These are phyloP conservation scores for Lentinula lateritia DNA, from an alignment of 768 basidiomycete genomes.

Conservation along the genomic window DNA sequence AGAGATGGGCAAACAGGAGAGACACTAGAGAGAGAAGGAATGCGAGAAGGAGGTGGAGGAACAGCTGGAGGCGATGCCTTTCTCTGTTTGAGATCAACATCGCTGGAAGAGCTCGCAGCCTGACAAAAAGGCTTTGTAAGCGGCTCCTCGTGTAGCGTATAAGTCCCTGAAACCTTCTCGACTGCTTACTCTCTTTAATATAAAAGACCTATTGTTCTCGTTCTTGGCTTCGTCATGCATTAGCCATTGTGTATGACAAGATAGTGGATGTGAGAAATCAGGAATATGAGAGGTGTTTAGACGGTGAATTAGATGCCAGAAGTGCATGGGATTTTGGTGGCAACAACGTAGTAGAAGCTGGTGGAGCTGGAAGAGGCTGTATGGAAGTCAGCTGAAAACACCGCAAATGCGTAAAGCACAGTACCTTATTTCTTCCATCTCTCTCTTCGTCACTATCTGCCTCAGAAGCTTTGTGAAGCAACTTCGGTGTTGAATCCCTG, in stretches of 20 bases:
- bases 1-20: constrained; percentile 64
- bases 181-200: constrained; percentile 73
- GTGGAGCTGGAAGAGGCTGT: constrained; percentile 4
- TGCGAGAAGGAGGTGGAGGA: constrained; percentile 6
- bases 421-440: constrained; percentile 1
- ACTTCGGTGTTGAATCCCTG: no score
- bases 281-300: neutral
- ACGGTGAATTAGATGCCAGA: neutral
- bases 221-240: constrained; percentile 63
- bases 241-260: constrained; percentile 24
- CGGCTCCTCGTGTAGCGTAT: constrained; percentile 67
- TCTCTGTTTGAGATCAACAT: neutral
- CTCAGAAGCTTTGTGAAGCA: neutral
- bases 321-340: neutral
- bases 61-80: constrained; percentile 4
- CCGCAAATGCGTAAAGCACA: neutral
- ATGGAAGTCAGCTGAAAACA: neutral
- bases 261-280: neutral
- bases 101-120: constrained; percentile 3
- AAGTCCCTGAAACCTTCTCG: constrained; percentile 67
- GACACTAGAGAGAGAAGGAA: constrained; percentile 15
- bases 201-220: constrained; percentile 67
- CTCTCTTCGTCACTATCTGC: neutral
- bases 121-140: constrained; percentile 77
- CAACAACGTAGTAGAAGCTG: neutral